Evolutionary conservation across 805 yeast genomes (phyloP).

Genomic region (Helenozyma baotianmanensis): DNA sequence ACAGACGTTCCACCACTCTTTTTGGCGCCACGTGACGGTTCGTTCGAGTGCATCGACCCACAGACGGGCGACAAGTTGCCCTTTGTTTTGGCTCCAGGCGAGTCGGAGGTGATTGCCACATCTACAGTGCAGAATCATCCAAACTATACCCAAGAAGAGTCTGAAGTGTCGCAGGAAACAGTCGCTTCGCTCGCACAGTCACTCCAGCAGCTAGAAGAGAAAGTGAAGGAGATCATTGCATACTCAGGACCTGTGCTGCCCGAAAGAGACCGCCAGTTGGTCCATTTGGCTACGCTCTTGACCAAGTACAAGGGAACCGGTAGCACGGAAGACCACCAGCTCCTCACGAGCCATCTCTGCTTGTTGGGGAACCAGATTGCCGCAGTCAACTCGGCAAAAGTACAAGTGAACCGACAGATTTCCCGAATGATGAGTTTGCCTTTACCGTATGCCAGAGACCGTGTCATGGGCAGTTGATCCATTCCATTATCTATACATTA

Average conservation of each 20-base stretch:
- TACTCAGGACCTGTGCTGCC: not conserved
- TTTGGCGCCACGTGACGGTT: conserved; percentile 2
- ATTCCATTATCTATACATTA: no score
- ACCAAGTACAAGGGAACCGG: conserved; percentile 10
- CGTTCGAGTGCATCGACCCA: conserved; percentile 5
- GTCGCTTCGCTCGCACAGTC: conserved; percentile 12
- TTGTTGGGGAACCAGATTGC: conserved; percentile 28
- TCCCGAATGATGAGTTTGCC: conserved; percentile 5
- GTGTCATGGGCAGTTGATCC: no score
- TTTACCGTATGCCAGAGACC: no score
- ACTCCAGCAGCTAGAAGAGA: conserved; percentile 20
- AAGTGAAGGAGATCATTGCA: conserved; percentile 19
- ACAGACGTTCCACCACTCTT: conserved; percentile 5
- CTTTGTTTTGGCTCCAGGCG: conserved; percentile 21
- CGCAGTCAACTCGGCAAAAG: conserved; percentile 9
- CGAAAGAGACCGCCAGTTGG: conserved; percentile 14
- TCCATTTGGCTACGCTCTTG: conserved; percentile 25
- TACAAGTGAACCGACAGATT: conserved; percentile 7
- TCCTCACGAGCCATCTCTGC: conserved; percentile 25
- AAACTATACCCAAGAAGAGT: conserved; percentile 17
- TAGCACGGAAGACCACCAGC: conserved; percentile 9
- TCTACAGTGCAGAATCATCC: conserved; percentile 26
- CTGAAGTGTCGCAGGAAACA: conserved; percentile 6
- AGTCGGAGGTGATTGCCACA: conserved; percentile 30
- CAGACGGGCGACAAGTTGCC: conserved; percentile 6